Percentiles rank a stretch among this genome's conserved stretches.
These are phyloP conservation scores for Saposhnikovia divaricata DNA, from an alignment of 129 eudicot genomes.

Conservation along the genomic window DNA sequence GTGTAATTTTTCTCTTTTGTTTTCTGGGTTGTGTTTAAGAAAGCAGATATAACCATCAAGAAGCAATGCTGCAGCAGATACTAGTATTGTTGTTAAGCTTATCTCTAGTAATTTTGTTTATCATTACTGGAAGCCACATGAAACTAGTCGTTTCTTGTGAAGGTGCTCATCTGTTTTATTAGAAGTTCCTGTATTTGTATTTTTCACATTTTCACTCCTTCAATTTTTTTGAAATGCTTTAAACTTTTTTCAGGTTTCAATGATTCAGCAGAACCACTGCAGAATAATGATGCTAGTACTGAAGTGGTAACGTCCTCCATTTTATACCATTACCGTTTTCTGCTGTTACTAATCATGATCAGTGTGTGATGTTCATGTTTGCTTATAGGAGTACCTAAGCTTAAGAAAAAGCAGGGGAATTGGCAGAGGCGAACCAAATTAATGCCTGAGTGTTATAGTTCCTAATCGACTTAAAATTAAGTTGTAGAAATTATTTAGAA, in stretches of 20 bases:
- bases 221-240: neutral
- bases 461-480: neutral
- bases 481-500: neutral
- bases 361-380: neutral
- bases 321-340: neutral
- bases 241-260: neutral
- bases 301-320: neutral
- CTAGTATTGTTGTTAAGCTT: neutral
- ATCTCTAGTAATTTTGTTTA: neutral
- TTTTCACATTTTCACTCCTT: neutral
- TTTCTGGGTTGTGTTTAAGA: neutral
- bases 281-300: neutral
- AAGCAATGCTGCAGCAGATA: neutral
- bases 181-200: neutral
- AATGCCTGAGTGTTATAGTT: neutral
- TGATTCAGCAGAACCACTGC: neutral
- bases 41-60: neutral
- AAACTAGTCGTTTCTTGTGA: neutral
- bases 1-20: neutral
- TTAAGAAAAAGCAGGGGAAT: neutral
- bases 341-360: neutral
- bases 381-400: neutral
- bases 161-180: neutral
- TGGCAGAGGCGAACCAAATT: neutral
- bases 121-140: neutral